Base-by-base conservation (phyloP, 257 asterid species). In the Primulina eburnea region DNA sequence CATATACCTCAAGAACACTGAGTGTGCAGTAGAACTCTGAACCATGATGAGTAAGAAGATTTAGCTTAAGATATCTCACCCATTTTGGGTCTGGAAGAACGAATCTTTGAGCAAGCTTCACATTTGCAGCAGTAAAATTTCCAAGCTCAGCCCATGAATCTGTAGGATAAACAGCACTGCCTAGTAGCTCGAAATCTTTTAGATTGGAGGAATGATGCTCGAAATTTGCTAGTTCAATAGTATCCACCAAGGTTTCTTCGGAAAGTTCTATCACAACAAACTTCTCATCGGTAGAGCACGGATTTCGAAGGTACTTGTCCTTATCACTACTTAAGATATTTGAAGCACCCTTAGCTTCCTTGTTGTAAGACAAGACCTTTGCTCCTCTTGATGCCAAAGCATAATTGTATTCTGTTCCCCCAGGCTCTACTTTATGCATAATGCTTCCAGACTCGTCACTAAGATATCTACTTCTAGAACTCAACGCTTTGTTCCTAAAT, bases 321-420 rank as follows among this genome's bases (percentile, higher is more conserved):
- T 86, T 78, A 73, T 94, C 97, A 77, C 87, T 83, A 80, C 83
- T 84, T 81, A 94, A 72, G 74, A 94, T 91, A 78, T 91, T 94
- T 50, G 97, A 83, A 72, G 97, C 97, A 67, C 99, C 99, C 73
- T 94, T 87, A 29, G 96, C 95, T 86, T 94, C 99, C 82, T 91
- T 94, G 78, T 94, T 94, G 82, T 71, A 82, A 17, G 88, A 86
- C 80, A 94, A 72, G 70, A 91, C 96, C 75, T 94, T 94, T 50
- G 99, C 98, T 71, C 99, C 99, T 81, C 89, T 89, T 14, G 97
- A 86, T 37, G 95, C 80, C 38, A 97, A 91, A 34, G 99, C 99
- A 65, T 89, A 94, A 72, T 94, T 94, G 82, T 91, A 91, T 70
- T 88, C 97, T 37, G 83, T 77, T 26, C 99, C 99, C 74, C 93